phyloP scores from a whole-genome alignment of 345 rosid genomes.

The Sonneratia caseolaris region DNA sequence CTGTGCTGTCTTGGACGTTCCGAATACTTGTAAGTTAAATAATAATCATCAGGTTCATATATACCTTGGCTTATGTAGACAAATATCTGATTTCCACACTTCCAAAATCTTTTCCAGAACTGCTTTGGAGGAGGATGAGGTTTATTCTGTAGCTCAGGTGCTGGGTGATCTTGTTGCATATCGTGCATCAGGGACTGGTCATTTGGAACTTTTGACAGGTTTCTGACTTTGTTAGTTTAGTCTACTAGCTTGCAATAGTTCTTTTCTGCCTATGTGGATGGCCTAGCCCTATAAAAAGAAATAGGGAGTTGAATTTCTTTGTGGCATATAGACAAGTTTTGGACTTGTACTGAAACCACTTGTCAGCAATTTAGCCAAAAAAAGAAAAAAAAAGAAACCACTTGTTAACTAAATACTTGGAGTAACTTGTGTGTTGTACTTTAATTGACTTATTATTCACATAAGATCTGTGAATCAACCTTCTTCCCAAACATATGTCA shows the following conservation, averaged over 20 bases:
- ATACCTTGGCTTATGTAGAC: conserved; percentile 3
- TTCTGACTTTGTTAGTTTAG: conserved; percentile 3
- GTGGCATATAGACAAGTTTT: neutral
- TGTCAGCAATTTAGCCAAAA: neutral
- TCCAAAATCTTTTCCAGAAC: conserved; percentile 33
- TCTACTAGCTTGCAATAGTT: neutral
- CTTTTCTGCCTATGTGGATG: neutral
- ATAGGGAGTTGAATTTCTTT: neutral
- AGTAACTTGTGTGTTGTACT: neutral
- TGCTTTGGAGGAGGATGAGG: conserved; percentile 72
- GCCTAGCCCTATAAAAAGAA: neutral
- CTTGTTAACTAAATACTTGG: neutral
- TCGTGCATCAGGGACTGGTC: conserved; percentile 91
- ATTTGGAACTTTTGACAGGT: conserved; percentile 88
- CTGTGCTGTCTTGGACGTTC: conserved; percentile 85
- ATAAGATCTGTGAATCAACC: neutral
- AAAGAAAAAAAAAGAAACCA: neutral
- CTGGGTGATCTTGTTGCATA: conserved; percentile 89
- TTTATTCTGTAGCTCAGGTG: conserved; percentile 69
- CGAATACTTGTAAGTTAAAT: conserved; percentile 53
- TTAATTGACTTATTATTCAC: neutral
- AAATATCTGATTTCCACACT: conserved; percentile 3
- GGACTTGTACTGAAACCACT: neutral
- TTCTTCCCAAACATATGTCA: neutral
- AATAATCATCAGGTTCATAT: conserved; percentile 1